Base-by-base conservation (phyloP, 495 filamentous ascomycete species). In the Daldinia concentrica region DNA sequence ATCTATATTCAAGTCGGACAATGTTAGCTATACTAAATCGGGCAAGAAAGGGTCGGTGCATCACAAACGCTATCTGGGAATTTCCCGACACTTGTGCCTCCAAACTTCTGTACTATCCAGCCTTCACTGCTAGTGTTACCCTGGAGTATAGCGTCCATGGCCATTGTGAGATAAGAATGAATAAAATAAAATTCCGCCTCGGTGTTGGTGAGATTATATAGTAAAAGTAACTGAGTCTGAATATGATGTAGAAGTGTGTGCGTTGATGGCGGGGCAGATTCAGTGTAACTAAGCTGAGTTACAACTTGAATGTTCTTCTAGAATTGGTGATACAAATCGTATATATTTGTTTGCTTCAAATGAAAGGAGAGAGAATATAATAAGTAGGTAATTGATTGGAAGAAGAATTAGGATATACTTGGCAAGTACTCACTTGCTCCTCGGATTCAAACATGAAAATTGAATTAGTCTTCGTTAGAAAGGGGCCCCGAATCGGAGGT, bases 21-120 rank as follows among this genome's bases (percentile, higher is more conserved):
- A 63, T 26, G 68, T 74, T 34, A 76, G 75, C 26, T 1, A 19
- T 69, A 68, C 41, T 52, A 45, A 3, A 48, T 62, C 24, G 26
- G 45, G 14, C 15, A 48, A 59, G 52, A 22, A 61, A 61, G 39
- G 26, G 30, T 37, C 12, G 57, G 17, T 55, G 61, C 32, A 57
- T 62, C 12, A 79, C 79, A 45, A 76, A 75, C 52, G 79, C 76
- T 58, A 66, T 74, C n/a, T 79, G 78, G 80, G 78, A 81, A 76
- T 73, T 82, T 69, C 67, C 80, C 51, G 60, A 79, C 64, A 60
- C 91, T 93, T 24, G 91, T 95, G 55, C 92, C 92, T 52, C 92
- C 91, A 75, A 93, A 94, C 76, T 94, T 95, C 73, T 95, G 92
- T 24, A 95, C 90, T n/a, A 94, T 80, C 91, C 92, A 94, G 64